Conservation (phyloP, 179 eudicot species). For the Silene vulgaris region DNA sequence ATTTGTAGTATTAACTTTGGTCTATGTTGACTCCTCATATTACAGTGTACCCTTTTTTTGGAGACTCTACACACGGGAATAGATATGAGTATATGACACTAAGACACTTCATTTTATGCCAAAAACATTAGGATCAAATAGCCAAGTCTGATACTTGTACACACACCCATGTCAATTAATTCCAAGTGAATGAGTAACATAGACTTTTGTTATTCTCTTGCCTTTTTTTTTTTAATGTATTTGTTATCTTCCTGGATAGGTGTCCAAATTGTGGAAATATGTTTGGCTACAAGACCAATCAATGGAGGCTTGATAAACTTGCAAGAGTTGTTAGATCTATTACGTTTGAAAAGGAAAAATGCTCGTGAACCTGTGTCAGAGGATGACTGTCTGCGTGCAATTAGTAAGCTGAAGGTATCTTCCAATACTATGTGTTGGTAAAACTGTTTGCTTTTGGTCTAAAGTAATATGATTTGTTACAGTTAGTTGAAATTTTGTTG, state of each 20-base stretch:
- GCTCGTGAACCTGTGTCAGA: constrained; percentile 86
- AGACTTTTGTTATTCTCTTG: not conserved
- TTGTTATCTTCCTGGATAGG: constrained; percentile 53
- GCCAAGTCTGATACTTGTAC: not conserved
- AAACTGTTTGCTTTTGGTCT: not conserved
- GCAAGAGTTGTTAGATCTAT: constrained; percentile 71
- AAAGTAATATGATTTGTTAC: not conserved
- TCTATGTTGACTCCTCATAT: constrained; percentile 1
- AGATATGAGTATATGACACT: not conserved
- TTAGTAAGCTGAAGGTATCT: constrained; percentile 87
- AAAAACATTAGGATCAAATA: not conserved
- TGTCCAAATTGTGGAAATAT: constrained; percentile 93
- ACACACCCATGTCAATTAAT: not conserved
- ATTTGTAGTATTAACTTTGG: constrained; percentile 13
- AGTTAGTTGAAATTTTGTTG: not conserved
- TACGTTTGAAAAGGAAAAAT: constrained; percentile 67
- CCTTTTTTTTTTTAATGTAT: constrained; percentile 20
- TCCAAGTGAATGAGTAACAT: not conserved
- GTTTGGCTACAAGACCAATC: constrained; percentile 78
- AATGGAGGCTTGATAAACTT: constrained; percentile 95
- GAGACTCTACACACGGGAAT: not conserved
- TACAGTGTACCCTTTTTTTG: not conserved
- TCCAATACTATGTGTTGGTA: constrained; percentile 6
- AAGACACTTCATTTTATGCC: not conserved
- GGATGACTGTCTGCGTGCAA: constrained; percentile 97